These are phyloP conservation scores for Stagonosporopsis cucurbitacearum DNA, from an alignment of 2,329 filamentous ascomycete species.

Conservation along the genomic window DNA sequence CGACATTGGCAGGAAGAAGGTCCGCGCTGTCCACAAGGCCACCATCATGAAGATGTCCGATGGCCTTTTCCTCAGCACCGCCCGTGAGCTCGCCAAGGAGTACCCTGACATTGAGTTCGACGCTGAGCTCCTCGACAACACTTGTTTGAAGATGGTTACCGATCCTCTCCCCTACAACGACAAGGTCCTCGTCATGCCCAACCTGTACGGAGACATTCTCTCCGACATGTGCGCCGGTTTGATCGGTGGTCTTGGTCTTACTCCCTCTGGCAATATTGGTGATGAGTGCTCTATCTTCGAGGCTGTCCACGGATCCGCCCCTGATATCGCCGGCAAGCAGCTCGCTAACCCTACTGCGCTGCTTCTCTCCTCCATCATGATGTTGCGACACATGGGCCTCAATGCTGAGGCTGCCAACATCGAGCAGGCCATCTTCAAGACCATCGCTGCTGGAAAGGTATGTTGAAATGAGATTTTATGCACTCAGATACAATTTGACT, in stretches of 20 bases:
- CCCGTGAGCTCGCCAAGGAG: conserved; percentile 86
- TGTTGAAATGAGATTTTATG: conserved; percentile 26
- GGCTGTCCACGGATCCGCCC: conserved; percentile 96
- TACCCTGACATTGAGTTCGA: conserved; percentile 97
- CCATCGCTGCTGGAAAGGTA: conserved; percentile 92
- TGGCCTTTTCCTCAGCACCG: conserved; percentile 93
- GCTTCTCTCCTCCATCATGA: conserved; percentile 97
- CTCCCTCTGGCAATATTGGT: conserved; percentile 97
- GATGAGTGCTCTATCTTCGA: conserved; percentile 99
- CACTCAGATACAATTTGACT: conserved; percentile 9
- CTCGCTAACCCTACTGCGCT: conserved; percentile 97
- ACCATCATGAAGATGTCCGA: conserved; percentile 99
- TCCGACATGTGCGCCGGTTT: conserved; percentile 99
- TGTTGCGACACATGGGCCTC: conserved; percentile 98
- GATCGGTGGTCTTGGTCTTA: conserved; percentile 95
- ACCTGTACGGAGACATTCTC: conserved; percentile 98
- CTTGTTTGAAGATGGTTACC: conserved; percentile 97
- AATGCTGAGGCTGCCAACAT: conserved; percentile 84
- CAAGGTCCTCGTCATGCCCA: conserved; percentile 97
- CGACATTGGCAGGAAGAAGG: conserved; percentile 92
- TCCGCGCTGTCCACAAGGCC: conserved; percentile 98
- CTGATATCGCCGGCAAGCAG: conserved; percentile 94
- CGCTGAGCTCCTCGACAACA: conserved; percentile 97
- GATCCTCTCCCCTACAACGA: conserved; percentile 97
- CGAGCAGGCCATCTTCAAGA: conserved; percentile 93